These are phyloP conservation scores for Rauvolfia tetraphylla DNA, from an alignment of 257 asterid genomes.

Conservation along the genomic window DNA sequence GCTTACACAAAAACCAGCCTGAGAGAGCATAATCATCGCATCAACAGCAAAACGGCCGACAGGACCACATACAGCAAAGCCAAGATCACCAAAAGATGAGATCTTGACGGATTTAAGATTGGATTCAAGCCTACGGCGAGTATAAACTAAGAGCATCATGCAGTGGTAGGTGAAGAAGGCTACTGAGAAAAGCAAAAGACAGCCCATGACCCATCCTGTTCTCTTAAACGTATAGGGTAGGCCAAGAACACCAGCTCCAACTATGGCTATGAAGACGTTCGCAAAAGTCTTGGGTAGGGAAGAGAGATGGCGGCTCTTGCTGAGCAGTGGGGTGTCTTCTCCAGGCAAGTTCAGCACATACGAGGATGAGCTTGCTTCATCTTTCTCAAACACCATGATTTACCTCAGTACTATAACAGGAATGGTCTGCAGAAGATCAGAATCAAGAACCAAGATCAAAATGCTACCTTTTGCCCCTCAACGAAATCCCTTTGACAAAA, in stretches of 20 bases:
- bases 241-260: conserved; percentile 93
- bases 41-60: conserved; percentile 72
- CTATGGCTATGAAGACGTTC: conserved; percentile 73
- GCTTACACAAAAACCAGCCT: conserved; percentile 80
- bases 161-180: conserved; percentile 68
- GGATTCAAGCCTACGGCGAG: conserved; percentile 56
- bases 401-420: background rate
- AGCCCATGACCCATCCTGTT: conserved; percentile 74
- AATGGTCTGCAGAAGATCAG: background rate
- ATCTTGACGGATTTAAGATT: conserved; percentile 31
- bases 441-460: background rate
- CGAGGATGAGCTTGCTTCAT: conserved; percentile 53
- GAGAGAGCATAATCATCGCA: conserved; percentile 70
- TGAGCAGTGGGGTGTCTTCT: conserved; percentile 67
- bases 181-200: conserved; percentile 51
- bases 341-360: conserved; percentile 41
- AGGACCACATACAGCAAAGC: conserved; percentile 69
- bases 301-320: conserved; percentile 37
- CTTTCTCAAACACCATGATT: conserved; percentile 34
- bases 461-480: background rate
- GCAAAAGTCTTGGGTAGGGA: conserved; percentile 79
- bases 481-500: background rate
- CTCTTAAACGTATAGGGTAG: conserved; percentile 87
- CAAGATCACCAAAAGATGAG: conserved; percentile 80
- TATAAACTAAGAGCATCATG: conserved; percentile 68